A percentile compares a stretch with the other conserved stretches of the same genome.
phyloP scores from a whole-genome alignment of 148 eudicot species.

The Beta vulgaris region DNA sequence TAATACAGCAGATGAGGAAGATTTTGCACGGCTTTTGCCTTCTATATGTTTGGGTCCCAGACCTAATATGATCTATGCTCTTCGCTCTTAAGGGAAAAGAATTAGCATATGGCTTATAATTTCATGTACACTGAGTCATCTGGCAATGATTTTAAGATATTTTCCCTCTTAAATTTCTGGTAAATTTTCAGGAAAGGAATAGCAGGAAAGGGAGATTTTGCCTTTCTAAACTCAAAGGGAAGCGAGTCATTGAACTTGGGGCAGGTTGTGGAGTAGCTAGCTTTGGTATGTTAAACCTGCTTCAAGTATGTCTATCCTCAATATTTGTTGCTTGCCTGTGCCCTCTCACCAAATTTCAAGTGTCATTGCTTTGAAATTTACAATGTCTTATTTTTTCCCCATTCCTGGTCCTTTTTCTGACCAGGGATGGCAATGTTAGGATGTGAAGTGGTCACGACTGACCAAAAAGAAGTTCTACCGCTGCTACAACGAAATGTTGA shows the following conservation, averaged over 20 bases:
- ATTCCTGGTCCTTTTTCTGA: background rate
- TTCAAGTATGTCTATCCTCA: background rate
- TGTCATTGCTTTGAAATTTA: background rate
- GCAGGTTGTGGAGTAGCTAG: constrained; percentile 99
- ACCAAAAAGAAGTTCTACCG: constrained; percentile 87
- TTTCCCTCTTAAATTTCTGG: background rate
- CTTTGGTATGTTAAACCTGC: constrained; percentile 54
- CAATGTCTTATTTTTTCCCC: background rate
- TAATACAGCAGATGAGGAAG: background rate
- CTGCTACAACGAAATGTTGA: constrained; percentile 81
- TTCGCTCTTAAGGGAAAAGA: background rate
- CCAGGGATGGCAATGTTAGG: constrained; percentile 94
- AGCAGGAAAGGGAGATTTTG: constrained; percentile 89
- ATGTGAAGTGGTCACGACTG: constrained; percentile 82
- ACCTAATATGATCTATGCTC: background rate
- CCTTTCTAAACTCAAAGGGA: constrained; percentile 80
- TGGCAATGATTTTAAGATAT: constrained; percentile 4
- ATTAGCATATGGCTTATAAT: background rate
- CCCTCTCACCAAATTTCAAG: background rate
- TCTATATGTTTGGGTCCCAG: background rate
- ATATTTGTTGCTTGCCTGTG: background rate
- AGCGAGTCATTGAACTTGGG: constrained; percentile 91
- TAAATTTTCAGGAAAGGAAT: constrained; percentile 61
- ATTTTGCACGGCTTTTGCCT: background rate
- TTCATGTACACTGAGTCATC: background rate